Conservation (phyloP, 192 early-diverging fungal genomes). For the Phycomyces blakesleeanus region DNA sequence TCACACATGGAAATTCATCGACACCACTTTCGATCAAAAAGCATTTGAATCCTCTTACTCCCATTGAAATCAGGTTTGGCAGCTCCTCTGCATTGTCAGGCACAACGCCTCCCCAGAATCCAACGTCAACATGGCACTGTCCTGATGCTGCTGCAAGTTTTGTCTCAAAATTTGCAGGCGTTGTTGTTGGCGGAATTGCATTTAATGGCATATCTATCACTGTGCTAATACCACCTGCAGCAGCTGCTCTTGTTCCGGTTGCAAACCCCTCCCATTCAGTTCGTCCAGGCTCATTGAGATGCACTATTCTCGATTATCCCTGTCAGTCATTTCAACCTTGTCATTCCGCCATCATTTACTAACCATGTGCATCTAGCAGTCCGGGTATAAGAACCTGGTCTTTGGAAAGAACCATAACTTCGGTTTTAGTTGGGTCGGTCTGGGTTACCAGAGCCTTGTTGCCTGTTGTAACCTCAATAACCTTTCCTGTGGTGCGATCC, state of each 20-base stretch:
- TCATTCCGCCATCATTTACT: conserved; percentile 13
- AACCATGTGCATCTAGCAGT: conserved; percentile 66
- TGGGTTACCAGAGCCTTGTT: conserved; percentile 1
- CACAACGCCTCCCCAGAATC: conserved; percentile 76
- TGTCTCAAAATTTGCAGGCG: conserved; percentile 55
- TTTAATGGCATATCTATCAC: conserved; percentile 86
- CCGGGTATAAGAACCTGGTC: conserved; percentile 67
- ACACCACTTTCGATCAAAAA: conserved; percentile 84
- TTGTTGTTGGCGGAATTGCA: conserved; percentile 83
- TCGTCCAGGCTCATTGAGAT: conserved; percentile 82
- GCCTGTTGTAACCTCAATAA: conserved; percentile 20
- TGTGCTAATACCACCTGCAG: conserved; percentile 78
- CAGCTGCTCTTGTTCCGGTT: conserved; percentile 75
- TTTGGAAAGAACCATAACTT: conserved; percentile 38
- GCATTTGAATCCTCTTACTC: conserved; percentile 80
- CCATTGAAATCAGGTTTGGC: conserved; percentile 56
- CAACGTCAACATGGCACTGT: conserved; percentile 75
- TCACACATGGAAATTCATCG: conserved; percentile 79
- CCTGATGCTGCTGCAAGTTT: conserved; percentile 66
- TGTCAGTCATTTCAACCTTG: not conserved
- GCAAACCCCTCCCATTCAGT: conserved; percentile 84
- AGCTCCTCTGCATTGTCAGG: conserved; percentile 71
- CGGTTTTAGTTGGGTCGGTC: conserved; percentile 17
- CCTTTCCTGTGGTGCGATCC: conserved; percentile 24
- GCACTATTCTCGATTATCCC: conserved; percentile 45